Percentiles rank a stretch among this genome's conserved stretches.
These are phyloP conservation scores for Trichoderma semiorbis DNA, from an alignment of 2,329 filamentous ascomycete genomes.

Conservation along the genomic window DNA sequence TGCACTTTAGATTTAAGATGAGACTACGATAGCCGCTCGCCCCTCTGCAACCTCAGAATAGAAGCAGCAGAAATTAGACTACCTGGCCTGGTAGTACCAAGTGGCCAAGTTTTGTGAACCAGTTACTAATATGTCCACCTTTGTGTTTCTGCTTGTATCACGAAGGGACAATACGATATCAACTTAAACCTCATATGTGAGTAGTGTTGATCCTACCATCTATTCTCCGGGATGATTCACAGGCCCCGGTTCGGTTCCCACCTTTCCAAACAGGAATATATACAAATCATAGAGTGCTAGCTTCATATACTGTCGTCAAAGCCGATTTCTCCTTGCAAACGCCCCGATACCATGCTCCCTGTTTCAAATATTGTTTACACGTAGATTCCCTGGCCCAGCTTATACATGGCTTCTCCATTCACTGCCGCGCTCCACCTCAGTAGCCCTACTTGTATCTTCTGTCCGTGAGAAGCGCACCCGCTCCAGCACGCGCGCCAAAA, in stretches of 20 bases:
- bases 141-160: neutral
- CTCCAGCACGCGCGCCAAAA: slow-evolving; percentile 27
- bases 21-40: slow-evolving; percentile 13
- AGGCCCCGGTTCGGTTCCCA: neutral
- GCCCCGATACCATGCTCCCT: neutral
- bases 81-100: neutral
- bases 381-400: neutral
- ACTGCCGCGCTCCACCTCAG: neutral
- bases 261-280: neutral
- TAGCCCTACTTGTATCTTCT: neutral
- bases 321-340: neutral
- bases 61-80: neutral
- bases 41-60: slow-evolving; percentile 1
- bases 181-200: neutral
- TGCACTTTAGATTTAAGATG: slow-evolving; percentile 9
- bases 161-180: neutral
- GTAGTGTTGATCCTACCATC: neutral
- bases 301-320: neutral
- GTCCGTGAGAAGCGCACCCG: slow-evolving; percentile 19
- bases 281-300: neutral
- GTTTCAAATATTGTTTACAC: neutral
- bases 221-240: neutral
- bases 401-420: neutral
- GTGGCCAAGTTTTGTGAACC: neutral
- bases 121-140: neutral